These are phyloP conservation scores for Musa troglodytarum DNA, from an alignment of 176 grass and related monocot genomes.

Conservation along the genomic window DNA sequence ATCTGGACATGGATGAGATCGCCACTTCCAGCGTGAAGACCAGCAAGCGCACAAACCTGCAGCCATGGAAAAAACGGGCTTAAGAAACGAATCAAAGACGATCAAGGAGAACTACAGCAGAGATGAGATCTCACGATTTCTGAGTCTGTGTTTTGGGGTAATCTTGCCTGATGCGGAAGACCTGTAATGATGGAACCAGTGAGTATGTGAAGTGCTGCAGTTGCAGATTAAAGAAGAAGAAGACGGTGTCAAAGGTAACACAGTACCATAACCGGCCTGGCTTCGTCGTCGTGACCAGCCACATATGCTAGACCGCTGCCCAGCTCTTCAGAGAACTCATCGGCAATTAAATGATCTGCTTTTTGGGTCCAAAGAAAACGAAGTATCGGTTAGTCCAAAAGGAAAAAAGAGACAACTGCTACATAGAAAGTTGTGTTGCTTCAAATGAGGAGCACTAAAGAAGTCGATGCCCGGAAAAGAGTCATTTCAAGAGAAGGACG, in stretches of 20 bases:
- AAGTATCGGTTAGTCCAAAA: conserved; percentile 4
- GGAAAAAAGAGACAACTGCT: conserved; percentile 13
- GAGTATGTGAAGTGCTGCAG: not conserved
- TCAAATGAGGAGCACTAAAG: not conserved
- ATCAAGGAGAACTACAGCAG: not conserved
- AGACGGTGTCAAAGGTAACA: not conserved
- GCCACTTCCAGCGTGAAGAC: conserved; percentile 95
- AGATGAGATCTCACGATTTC: conserved; percentile 55
- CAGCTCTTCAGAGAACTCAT: conserved; percentile 90
- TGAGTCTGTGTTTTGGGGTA: conserved; percentile 83
- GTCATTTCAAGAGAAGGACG: not conserved
- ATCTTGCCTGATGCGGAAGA: conserved; percentile 89
- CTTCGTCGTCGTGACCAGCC: conserved; percentile 85
- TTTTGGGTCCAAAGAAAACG: not conserved
- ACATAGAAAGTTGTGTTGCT: not conserved
- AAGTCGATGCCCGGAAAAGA: not conserved
- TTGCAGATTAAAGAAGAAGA: not conserved
- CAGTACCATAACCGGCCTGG: conserved; percentile 74
- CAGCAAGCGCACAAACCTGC: conserved; percentile 76
- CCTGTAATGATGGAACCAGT: conserved; percentile 25
- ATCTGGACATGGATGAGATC: conserved; percentile 83
- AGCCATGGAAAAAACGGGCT: not conserved
- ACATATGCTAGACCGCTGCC: conserved; percentile 81
- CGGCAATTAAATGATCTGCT: conserved; percentile 85
- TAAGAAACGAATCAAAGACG: not conserved